phyloP scores from a whole-genome alignment of 1,139 yeast genomes.

The Pichia sp. region DNA sequence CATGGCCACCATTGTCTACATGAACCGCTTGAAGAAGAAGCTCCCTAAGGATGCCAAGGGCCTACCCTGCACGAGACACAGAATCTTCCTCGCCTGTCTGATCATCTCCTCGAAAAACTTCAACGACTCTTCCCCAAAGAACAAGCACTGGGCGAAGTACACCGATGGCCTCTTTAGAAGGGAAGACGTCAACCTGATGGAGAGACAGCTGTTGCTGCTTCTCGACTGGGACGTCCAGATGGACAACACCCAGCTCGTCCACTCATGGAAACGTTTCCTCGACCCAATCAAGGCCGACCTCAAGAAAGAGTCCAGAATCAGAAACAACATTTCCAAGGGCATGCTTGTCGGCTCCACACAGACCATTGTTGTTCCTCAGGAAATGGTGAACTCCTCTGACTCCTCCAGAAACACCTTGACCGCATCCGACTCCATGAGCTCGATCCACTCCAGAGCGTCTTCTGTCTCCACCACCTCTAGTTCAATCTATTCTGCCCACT shows the following conservation, averaged over 20 bases:
- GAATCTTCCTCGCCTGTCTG: constrained; percentile 69
- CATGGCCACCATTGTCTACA: constrained; percentile 65
- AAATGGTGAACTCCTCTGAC: background rate
- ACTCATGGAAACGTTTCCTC: constrained; percentile 48
- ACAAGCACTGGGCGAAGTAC: constrained; percentile 72
- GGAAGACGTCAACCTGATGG: constrained; percentile 75
- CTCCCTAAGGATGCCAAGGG: constrained; percentile 73
- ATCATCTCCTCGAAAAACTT: constrained; percentile 70
- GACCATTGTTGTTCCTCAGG: constrained; percentile 24
- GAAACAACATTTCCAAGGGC: constrained; percentile 29
- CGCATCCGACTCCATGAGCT: constrained; percentile 10
- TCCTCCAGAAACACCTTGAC: background rate
- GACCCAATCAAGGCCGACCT: constrained; percentile 62
- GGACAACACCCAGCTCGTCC: constrained; percentile 49
- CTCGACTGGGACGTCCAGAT: constrained; percentile 69
- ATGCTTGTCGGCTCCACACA: constrained; percentile 30
- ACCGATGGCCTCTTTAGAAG: constrained; percentile 67
- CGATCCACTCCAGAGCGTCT: constrained; percentile 29
- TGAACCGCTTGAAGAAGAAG: constrained; percentile 55
- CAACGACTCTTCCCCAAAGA: constrained; percentile 74
- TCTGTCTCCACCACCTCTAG: constrained; percentile 27
- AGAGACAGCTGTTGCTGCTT: constrained; percentile 64
- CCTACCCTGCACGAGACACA: constrained; percentile 71
- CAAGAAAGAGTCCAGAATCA: constrained; percentile 35
- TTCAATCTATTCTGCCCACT: constrained; percentile 21